phyloP scores from a whole-genome alignment of 306 rosid species.

The Vigna trinervia region DNA sequence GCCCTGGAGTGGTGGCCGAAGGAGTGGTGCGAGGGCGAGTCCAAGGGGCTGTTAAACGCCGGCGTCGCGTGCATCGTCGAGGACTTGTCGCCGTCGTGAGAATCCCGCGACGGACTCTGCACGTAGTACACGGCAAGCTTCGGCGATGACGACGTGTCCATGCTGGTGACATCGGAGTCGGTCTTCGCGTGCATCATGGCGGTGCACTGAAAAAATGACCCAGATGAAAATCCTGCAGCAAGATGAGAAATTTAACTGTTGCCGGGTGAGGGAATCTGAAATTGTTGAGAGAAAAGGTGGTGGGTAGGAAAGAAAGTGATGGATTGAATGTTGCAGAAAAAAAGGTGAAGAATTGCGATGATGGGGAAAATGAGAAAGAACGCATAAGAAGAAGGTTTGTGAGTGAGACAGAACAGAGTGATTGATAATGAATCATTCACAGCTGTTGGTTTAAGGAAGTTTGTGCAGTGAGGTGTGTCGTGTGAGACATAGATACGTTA shows the following conservation, averaged over 20 bases:
- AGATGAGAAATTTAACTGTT: conserved; percentile 32
- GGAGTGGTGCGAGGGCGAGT: conserved; percentile 78
- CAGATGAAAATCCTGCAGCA: background rate
- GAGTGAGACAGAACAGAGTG: background rate
- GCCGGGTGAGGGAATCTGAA: conserved; percentile 35
- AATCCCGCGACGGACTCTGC: conserved; percentile 80
- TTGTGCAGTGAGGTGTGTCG: background rate
- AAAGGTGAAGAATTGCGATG: background rate
- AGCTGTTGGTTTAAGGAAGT: background rate
- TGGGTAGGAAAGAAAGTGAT: conserved; percentile 3
- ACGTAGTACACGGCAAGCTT: conserved; percentile 72
- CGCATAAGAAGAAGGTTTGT: background rate
- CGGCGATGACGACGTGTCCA: conserved; percentile 70
- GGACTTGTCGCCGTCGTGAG: conserved; percentile 82
- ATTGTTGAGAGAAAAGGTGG: background rate
- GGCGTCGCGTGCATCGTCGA: conserved; percentile 52
- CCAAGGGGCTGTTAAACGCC: conserved; percentile 63
- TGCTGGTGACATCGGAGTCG: conserved; percentile 82
- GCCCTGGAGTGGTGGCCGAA: conserved; percentile 69
- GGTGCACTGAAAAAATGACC: background rate
- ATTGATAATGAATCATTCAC: background rate
- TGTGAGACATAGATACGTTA: background rate
- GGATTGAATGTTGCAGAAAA: background rate
- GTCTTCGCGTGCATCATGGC: conserved; percentile 68
- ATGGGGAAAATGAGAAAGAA: background rate